phyloP scores from a whole-genome alignment of 331 rosid species.

The Cydonia oblonga region DNA sequence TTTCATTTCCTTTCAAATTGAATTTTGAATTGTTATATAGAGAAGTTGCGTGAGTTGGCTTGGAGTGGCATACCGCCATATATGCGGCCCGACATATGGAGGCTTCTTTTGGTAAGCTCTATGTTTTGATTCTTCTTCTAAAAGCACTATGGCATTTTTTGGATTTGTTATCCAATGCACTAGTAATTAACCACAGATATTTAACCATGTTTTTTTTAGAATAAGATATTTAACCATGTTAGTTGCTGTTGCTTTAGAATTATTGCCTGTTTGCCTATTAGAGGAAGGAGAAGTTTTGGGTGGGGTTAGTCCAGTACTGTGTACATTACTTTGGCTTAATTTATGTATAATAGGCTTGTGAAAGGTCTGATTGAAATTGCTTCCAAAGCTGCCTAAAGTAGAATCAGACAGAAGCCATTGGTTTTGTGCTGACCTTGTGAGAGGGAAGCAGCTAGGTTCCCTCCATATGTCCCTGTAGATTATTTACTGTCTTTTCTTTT shows the following conservation, averaged over 20 bases:
- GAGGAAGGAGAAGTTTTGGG: not conserved
- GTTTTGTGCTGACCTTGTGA: not conserved
- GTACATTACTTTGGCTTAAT: not conserved
- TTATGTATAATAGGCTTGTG: not conserved
- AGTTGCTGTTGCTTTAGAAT: too few relatives aligned
- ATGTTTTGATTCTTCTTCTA: not conserved
- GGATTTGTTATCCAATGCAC: not conserved
- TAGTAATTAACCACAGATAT: not conserved
- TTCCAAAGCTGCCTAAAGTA: not conserved
- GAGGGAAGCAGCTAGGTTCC: not conserved
- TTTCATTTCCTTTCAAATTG: not conserved
- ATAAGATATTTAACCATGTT: not conserved
- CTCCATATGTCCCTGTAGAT: not conserved
- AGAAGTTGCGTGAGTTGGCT: conserved; percentile 86
- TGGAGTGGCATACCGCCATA: conserved; percentile 95
- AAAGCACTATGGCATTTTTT: not conserved
- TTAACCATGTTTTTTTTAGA: too few relatives aligned
- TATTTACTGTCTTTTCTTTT: not conserved
- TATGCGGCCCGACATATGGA: conserved; percentile 91
- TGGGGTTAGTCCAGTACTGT: not conserved
- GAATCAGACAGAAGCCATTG: not conserved
- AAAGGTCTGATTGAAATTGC: not conserved
- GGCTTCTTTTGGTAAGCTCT: conserved; percentile 84
- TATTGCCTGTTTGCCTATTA: not conserved
- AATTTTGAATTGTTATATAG: conserved; percentile 33